Percentiles rank a stretch among this genome's conserved stretches.
phyloP scores from a whole-genome alignment of 805 yeast species.

The Candida coquimbonensis region DNA sequence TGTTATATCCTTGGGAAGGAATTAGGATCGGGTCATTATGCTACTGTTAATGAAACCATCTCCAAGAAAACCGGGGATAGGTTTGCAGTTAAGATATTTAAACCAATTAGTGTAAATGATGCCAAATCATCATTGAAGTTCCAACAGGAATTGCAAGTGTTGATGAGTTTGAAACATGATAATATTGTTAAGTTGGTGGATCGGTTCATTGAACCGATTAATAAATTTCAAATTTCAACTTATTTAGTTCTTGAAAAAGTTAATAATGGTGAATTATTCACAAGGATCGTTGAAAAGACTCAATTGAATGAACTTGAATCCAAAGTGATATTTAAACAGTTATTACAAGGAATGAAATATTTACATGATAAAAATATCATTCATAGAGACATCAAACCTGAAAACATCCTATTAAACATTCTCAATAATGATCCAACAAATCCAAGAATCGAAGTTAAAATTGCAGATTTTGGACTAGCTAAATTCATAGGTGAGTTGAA shows the following conservation, averaged over 20 bases:
- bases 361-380: slow-evolving; percentile 65
- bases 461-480: slow-evolving; percentile 75
- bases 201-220: slow-evolving; percentile 49
- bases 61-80: slow-evolving; percentile 49
- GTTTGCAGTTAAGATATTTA: slow-evolving; percentile 72
- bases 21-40: slow-evolving; percentile 74
- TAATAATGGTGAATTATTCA: slow-evolving; percentile 70
- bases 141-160: slow-evolving; percentile 60
- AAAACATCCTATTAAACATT: slow-evolving; percentile 52
- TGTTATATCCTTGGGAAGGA: slow-evolving; percentile 44
- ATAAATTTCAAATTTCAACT: slow-evolving; percentile 34
- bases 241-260: slow-evolving; percentile 68
- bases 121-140: slow-evolving; percentile 35
- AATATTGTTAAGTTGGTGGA: slow-evolving; percentile 63
- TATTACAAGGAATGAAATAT: slow-evolving; percentile 56
- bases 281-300: slow-evolving; percentile 60
- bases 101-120: slow-evolving; percentile 42
- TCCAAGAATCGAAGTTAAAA: slow-evolving; percentile 47
- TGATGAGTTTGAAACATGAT: slow-evolving; percentile 59
- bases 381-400: slow-evolving; percentile 77
- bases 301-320: slow-evolving; percentile 57
- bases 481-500: slow-evolving; percentile 59
- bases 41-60: slow-evolving; percentile 68
- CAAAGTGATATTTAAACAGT: slow-evolving; percentile 54
- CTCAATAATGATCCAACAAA: slow-evolving; percentile 27